phyloP scores from a whole-genome alignment of 441 rosid genomes.

The Populus hybrid region DNA sequence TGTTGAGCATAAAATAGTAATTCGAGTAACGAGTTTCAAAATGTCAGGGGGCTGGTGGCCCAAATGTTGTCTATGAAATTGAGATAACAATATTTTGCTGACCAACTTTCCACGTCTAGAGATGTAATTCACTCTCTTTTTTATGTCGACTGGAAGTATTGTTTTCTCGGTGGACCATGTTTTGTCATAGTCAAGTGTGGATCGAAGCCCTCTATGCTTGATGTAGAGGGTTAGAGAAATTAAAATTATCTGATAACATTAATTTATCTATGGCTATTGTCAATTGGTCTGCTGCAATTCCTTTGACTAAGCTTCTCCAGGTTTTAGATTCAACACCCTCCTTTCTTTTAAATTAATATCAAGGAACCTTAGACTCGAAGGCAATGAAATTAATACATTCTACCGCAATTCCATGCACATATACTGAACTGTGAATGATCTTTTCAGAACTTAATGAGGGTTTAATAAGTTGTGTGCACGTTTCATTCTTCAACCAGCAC shows the following conservation, averaged over 20 bases:
- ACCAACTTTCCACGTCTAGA: not conserved
- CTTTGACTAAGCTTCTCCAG: too few species aligned
- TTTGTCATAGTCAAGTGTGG: conserved; percentile 1
- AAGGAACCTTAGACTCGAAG: too few species aligned
- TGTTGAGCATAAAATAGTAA: too few species aligned
- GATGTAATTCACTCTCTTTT: too few species aligned
- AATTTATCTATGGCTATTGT: not conserved
- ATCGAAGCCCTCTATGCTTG: conserved; percentile 8
- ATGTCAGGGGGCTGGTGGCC: not conserved
- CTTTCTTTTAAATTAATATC: too few species aligned
- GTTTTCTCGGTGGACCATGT: conserved; percentile 7
- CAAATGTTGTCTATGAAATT: not conserved
- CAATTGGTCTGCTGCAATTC: not conserved
- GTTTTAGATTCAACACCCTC: too few species aligned
- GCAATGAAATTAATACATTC: not conserved
- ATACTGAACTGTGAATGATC: not conserved
- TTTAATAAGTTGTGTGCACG: not conserved
- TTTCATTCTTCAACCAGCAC: not conserved
- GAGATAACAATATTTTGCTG: conserved; percentile 13
- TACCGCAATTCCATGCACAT: not conserved
- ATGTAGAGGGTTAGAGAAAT: not conserved
- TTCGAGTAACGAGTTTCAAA: too few species aligned
- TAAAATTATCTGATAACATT: too few species aligned
- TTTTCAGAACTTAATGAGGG: not conserved
- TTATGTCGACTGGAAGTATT: not conserved